These are phyloP conservation scores for Huntiella abstrusa DNA, from an alignment of 2,329 filamentous ascomycete species.

Conservation along the genomic window DNA sequence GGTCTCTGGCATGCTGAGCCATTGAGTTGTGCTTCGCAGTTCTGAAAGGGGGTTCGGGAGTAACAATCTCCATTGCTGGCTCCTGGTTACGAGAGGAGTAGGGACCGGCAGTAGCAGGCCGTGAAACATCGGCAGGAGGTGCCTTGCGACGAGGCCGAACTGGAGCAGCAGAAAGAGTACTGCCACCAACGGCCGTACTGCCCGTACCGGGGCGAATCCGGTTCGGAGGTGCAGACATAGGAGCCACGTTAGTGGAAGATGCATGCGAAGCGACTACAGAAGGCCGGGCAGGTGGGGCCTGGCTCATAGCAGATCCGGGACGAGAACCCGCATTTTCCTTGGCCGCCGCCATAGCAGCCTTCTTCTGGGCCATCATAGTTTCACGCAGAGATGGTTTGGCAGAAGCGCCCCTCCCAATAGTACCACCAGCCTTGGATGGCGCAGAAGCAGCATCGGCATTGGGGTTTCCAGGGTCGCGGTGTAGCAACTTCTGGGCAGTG, in stretches of 20 bases:
- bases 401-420: slow-evolving; percentile 12
- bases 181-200: slow-evolving; percentile 27
- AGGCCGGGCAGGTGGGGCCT: slow-evolving; percentile 31
- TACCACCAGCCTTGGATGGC: slow-evolving; percentile 38
- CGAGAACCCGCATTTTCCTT: slow-evolving; percentile 32
- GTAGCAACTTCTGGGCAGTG: slow-evolving; percentile 60
- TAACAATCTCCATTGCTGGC: slow-evolving; percentile 18
- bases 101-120: slow-evolving; percentile 45
- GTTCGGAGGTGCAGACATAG: slow-evolving; percentile 15
- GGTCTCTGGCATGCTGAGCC: too few species aligned
- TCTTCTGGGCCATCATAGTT: slow-evolving; percentile 69
- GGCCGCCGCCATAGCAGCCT: slow-evolving; percentile 28
- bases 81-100: slow-evolving; percentile 43
- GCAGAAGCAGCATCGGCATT: slow-evolving; percentile 36
- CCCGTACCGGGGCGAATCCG: slow-evolving; percentile 18
- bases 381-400: slow-evolving; percentile 57
- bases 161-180: slow-evolving; percentile 43
- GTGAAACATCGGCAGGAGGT: slow-evolving; percentile 29
- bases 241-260: slow-evolving; percentile 14
- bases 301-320: slow-evolving; percentile 45
- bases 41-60: slow-evolving; percentile 24
- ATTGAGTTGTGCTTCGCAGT: slow-evolving; percentile 17
- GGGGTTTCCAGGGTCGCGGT: slow-evolving; percentile 70
- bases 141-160: slow-evolving; percentile 40
- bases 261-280: slow-evolving; percentile 20